Percentiles rank a stretch among this genome's conserved stretches.
phyloP scores from a whole-genome alignment of 257 asterid genomes.

The Cynanchum wilfordii region DNA sequence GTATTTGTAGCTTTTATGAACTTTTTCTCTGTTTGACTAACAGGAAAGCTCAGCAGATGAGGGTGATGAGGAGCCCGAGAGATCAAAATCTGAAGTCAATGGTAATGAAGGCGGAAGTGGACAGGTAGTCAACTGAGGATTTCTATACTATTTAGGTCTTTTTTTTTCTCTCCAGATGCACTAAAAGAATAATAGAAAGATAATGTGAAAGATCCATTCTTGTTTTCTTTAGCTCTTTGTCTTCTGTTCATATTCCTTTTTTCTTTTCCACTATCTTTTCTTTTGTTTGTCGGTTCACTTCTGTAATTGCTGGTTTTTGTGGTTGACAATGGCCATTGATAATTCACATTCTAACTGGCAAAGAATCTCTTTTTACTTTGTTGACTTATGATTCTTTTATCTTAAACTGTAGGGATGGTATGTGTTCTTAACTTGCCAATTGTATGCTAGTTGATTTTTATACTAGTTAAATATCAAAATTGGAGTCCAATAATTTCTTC shows the following conservation, averaged over 20 bases:
- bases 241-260: neutral
- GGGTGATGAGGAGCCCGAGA: constrained; percentile 74
- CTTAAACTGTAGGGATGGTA: neutral
- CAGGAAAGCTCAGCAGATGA: constrained; percentile 89
- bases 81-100: constrained; percentile 64
- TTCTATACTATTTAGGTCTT: neutral
- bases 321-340: neutral
- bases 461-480: neutral
- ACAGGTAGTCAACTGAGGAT: constrained; percentile 34
- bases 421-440: neutral
- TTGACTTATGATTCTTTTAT: neutral
- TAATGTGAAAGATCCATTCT: neutral
- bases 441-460: neutral
- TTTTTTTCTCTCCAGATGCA: neutral
- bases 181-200: neutral
- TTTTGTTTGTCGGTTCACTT: neutral
- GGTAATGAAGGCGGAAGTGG: constrained; percentile 54
- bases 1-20: neutral
- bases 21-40: constrained; percentile 14
- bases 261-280: neutral
- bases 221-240: neutral
- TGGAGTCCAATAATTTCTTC: neutral
- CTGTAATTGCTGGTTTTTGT: neutral
- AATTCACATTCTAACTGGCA: neutral
- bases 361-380: neutral